phyloP scores from a whole-genome alignment of 2,329 filamentous ascomycete genomes.

The Lachnellula subtilissima region DNA sequence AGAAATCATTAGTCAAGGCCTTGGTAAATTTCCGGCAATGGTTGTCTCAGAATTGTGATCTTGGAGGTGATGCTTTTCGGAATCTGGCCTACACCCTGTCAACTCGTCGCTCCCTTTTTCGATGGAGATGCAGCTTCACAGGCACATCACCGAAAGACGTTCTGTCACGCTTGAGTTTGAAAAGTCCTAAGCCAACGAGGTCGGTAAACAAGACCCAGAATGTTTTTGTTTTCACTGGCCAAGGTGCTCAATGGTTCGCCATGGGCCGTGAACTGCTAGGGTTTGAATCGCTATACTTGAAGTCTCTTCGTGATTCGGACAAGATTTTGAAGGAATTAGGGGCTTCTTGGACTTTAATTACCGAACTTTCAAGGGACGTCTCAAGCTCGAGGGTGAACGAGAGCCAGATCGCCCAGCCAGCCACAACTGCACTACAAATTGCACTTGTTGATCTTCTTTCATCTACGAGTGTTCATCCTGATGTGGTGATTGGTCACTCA shows the following conservation, averaged over 20 bases:
- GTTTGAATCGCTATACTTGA: not conserved
- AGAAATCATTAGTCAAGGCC: not conserved
- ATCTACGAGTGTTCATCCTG: slow-evolving; percentile 15
- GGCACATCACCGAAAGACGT: not conserved
- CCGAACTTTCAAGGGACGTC: too few relatives aligned
- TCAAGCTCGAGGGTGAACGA: too few relatives aligned
- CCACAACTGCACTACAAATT: slow-evolving; percentile 35
- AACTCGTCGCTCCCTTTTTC: slow-evolving; percentile 7
- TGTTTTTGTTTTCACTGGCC: slow-evolving; percentile 14
- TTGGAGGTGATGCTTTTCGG: not conserved
- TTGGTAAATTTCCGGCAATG: not conserved
- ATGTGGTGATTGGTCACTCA: slow-evolving; percentile 23
- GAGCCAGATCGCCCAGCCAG: slow-evolving; percentile 21
- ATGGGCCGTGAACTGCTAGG: slow-evolving; percentile 10
- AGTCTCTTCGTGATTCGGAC: not conserved
- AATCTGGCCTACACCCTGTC: slow-evolving; percentile 15
- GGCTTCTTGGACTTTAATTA: slow-evolving; percentile 1
- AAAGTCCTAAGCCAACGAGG: not conserved
- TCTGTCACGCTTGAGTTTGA: not conserved
- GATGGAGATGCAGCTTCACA: slow-evolving; percentile 8
- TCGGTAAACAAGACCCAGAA: not conserved
- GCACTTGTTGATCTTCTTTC: slow-evolving; percentile 29
- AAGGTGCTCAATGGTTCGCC: slow-evolving; percentile 16
- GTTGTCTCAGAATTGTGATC: not conserved
- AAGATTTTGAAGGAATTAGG: not conserved